phyloP scores from a whole-genome alignment of 208 protist genomes.

The Leishmania turanica region DNA sequence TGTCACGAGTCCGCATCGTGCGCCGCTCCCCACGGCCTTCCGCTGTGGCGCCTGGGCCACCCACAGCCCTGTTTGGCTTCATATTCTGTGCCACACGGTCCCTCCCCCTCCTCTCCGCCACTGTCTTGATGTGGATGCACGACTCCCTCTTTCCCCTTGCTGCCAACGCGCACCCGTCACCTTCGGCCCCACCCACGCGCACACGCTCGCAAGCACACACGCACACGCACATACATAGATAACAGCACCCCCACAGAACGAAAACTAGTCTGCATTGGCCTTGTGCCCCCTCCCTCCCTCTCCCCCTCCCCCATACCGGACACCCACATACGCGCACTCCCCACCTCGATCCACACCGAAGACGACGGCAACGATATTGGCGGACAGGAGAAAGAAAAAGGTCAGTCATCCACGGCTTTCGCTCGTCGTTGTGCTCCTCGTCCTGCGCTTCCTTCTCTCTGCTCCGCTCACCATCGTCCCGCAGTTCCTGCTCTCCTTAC shows the following conservation, averaged over 20 bases:
- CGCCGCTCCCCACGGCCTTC: background rate
- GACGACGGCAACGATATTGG: background rate
- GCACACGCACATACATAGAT: background rate
- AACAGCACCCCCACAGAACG: background rate
- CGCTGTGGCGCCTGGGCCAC: background rate
- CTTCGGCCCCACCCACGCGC: background rate
- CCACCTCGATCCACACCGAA: background rate
- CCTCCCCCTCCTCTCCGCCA: background rate
- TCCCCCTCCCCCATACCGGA: background rate
- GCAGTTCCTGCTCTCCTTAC: background rate
- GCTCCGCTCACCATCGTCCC: background rate
- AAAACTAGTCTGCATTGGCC: background rate
- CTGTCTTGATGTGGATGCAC: background rate
- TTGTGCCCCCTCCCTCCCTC: background rate
- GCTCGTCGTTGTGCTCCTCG: background rate
- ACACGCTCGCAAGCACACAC: background rate
- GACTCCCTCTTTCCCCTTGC: background rate
- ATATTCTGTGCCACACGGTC: background rate
- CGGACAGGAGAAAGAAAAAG: background rate
- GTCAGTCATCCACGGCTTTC: background rate
- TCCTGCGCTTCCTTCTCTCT: background rate
- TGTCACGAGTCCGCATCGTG: background rate
- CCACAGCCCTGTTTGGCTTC: background rate
- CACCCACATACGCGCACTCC: background rate
- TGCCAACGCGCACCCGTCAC: background rate